Percentiles rank a stretch among this genome's conserved stretches.
Conservation (phyloP, 305 asterid species). For the Solanum hybrid region DNA sequence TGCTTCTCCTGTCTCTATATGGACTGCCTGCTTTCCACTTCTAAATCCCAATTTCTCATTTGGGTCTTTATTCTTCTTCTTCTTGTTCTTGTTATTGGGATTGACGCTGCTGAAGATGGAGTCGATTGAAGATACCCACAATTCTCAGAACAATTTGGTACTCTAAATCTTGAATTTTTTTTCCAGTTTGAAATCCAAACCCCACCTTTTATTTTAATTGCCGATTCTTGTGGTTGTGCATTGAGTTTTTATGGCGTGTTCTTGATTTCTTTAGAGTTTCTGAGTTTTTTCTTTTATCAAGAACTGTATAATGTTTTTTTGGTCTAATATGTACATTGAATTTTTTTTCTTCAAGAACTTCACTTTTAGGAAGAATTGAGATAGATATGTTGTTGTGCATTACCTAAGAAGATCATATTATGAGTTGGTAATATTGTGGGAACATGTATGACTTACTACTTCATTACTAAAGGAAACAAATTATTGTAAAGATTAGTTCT, state of each 20-base stretch:
- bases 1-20: slow-evolving; percentile 18
- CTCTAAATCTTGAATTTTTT: not conserved
- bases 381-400: not conserved
- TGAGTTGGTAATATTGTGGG: not conserved
- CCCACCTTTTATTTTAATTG: not conserved
- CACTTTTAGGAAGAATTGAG: not conserved
- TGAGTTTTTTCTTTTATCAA: not conserved
- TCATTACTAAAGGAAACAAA: not conserved
- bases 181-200: not conserved
- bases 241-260: not conserved
- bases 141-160: slow-evolving; percentile 31
- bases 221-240: not conserved
- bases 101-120: slow-evolving; percentile 24
- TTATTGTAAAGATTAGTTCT: not conserved
- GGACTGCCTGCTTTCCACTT: slow-evolving; percentile 2
- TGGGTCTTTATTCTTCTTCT: not conserved
- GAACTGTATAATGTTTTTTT: not conserved
- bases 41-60: not conserved
- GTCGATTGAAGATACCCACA: slow-evolving; percentile 26
- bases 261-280: not conserved
- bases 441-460: not conserved
- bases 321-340: not conserved
- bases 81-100: not conserved
- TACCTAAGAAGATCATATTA: not conserved
- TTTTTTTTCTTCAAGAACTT: not conserved